Conservation (phyloP, 139 green algal genomes). For the Picochlorum sp. region DNA sequence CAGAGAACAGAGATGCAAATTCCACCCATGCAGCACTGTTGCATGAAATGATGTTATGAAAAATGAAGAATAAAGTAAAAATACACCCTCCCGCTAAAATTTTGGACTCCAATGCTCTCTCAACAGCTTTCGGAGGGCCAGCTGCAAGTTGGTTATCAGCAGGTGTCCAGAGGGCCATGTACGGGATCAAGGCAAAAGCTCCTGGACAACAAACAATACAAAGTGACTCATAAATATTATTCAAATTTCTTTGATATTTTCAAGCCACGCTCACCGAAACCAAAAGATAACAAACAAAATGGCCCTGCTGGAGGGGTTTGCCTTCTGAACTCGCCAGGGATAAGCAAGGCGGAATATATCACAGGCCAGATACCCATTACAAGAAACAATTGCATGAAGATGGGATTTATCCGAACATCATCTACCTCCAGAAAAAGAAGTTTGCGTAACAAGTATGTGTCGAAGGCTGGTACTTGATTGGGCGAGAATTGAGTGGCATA, state of each 20-base stretch:
- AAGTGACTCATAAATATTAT: slow-evolving; percentile 78
- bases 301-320: too few relatives aligned
- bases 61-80: too few relatives aligned
- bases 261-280: too few relatives aligned
- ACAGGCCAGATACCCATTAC: slow-evolving; percentile 70
- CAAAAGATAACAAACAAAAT: too few relatives aligned
- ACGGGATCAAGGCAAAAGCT: slow-evolving; percentile 71
- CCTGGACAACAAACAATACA: slow-evolving; percentile 50
- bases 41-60: too few relatives aligned
- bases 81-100: slow-evolving; percentile 26
- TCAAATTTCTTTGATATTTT: too few relatives aligned
- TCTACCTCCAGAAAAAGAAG: slow-evolving; percentile 25
- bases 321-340: slow-evolving; percentile 58
- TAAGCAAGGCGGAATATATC: slow-evolving; percentile 66
- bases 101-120: slow-evolving; percentile 31
- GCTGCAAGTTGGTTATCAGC: too few relatives aligned
- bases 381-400: slow-evolving; percentile 58
- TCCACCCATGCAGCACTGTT: slow-evolving; percentile 32
- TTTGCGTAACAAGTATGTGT: slow-evolving; percentile 55
- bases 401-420: slow-evolving; percentile 20
- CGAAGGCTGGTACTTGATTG: slow-evolving; percentile 68
- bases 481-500: slow-evolving; percentile 59
- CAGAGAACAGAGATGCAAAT: slow-evolving; percentile 60
- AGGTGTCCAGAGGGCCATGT: slow-evolving; percentile 55
- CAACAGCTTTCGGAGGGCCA: too few relatives aligned